These are phyloP conservation scores for Ceratobasidium sp. DNA, from an alignment of 1,284 basidiomycete species.

Conservation along the genomic window DNA sequence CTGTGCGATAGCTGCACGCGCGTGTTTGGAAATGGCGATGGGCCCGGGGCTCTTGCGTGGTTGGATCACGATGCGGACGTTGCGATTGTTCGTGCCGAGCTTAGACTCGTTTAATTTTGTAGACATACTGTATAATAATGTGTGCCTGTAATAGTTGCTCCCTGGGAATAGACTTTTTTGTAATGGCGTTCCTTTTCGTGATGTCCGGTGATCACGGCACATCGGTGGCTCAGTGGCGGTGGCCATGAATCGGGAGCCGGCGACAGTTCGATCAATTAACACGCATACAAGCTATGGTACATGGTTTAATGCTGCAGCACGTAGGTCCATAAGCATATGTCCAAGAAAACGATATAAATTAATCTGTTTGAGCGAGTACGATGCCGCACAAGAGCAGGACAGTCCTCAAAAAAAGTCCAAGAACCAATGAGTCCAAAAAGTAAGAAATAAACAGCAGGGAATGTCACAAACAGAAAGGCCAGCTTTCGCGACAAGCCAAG, in stretches of 20 bases:
- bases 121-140: constrained; percentile 5
- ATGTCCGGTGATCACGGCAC: constrained; percentile 15
- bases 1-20: constrained; percentile 16
- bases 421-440: constrained; percentile 5
- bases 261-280: background rate
- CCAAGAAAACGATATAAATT: constrained; percentile 41
- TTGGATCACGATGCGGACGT: constrained; percentile 22
- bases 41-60: constrained; percentile 29
- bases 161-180: constrained; percentile 1
- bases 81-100: constrained; percentile 14
- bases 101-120: constrained; percentile 10
- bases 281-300: constrained; percentile 25
- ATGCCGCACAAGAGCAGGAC: constrained; percentile 19
- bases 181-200: background rate
- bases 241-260: constrained; percentile 2
- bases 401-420: constrained; percentile 30
- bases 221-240: constrained; percentile 26
- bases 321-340: constrained; percentile 29
- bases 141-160: background rate
- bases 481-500: background rate
- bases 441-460: background rate
- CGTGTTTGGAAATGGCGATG: constrained; percentile 27
- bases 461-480: constrained; percentile 30
- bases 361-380: constrained; percentile 12
- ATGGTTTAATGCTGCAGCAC: constrained; percentile 22